Base-by-base conservation (phyloP, 164 flowering plant species). In the Tetrastigma voinierianum region DNA sequence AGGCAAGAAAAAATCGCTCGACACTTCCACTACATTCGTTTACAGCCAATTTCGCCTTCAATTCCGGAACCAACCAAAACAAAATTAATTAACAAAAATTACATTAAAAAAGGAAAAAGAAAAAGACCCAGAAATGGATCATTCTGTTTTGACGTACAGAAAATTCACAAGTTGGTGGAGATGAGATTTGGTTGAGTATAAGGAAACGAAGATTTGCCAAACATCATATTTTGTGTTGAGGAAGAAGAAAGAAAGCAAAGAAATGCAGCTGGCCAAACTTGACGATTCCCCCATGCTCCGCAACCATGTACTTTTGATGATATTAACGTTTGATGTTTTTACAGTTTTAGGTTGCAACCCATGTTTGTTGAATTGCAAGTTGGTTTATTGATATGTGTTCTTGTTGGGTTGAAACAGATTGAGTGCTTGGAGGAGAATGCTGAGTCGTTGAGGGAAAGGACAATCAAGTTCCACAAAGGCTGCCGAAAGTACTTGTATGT, bases 401-500 rank as follows among this genome's bases (percentile, higher is more conserved):
- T n/a, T n/a, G 40, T 32, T 4, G 15, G 40, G 40, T 20, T 74
- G 70, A 66, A 70, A 65, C 93, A 94, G 98, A 81, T 94, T 57
- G 95, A 91, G 46, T 53, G 75, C 53, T 54, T 90, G 80, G 98
- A 94, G 76, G 97, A 91, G 77, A 85, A 79, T 80, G 90, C 97
- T 16, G 98, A 92, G 57, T 77, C 74, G 47, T 67, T 95, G 51
- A 82, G 95, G 77, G 97, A 92, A 73, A 84, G 91, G 74, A 80
- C 96, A 72, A 71, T 84, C 44, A 92, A 80, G 81, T 90, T 91
- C 56, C 88, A 86, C 64, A 95, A 95, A 84, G 98, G 97, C 70
- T 95, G 96, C 75, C 86, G 96, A 64, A 95, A 95, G 62, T 95
- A 92, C 84, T 87, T 93, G 97, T 95, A 89, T 67, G 96, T 57